A percentile compares a stretch with the other conserved stretches of the same genome.
phyloP scores from a whole-genome alignment of 805 yeast genomes.

The Schizosaccharomyces japonicus region DNA sequence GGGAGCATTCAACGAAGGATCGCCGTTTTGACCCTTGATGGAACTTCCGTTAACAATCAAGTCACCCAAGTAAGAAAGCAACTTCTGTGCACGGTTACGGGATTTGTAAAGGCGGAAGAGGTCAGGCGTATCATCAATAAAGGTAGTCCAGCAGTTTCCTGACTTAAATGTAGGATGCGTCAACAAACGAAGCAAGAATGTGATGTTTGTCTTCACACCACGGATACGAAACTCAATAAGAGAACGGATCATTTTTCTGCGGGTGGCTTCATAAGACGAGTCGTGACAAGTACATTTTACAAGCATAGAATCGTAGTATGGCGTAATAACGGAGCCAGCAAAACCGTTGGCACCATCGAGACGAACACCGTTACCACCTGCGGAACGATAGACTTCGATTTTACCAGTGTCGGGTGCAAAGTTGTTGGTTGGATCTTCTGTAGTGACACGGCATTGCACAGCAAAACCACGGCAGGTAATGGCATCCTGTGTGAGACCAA shows the following conservation, averaged over 20 bases:
- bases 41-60: slow-evolving; percentile 88
- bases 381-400: slow-evolving; percentile 89
- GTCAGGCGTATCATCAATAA: slow-evolving; percentile 92
- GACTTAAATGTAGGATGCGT: slow-evolving; percentile 69
- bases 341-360: slow-evolving; percentile 96
- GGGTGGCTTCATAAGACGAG: slow-evolving; percentile 81
- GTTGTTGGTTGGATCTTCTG: slow-evolving; percentile 89
- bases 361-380: slow-evolving; percentile 98
- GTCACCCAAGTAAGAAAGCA: slow-evolving; percentile 77
- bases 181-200: slow-evolving; percentile 72
- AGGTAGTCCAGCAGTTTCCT: slow-evolving; percentile 93
- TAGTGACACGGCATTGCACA: slow-evolving; percentile 95
- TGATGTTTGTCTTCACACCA: slow-evolving; percentile 97
- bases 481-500: slow-evolving; percentile 81
- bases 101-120: slow-evolving; percentile 84
- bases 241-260: slow-evolving; percentile 94
- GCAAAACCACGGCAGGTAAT: slow-evolving; percentile 94
- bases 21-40: slow-evolving; percentile 83
- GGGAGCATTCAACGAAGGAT: slow-evolving; percentile 56
- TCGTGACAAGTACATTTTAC: slow-evolving; percentile 96
- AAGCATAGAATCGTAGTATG: slow-evolving; percentile 94
- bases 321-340: slow-evolving; percentile 88
- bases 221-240: slow-evolving; percentile 92
- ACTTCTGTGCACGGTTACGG: slow-evolving; percentile 88
- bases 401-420: slow-evolving; percentile 98